Base-by-base conservation (phyloP, 2,329 filamentous ascomycete species). In the Beauveria rudraprayagi region DNA sequence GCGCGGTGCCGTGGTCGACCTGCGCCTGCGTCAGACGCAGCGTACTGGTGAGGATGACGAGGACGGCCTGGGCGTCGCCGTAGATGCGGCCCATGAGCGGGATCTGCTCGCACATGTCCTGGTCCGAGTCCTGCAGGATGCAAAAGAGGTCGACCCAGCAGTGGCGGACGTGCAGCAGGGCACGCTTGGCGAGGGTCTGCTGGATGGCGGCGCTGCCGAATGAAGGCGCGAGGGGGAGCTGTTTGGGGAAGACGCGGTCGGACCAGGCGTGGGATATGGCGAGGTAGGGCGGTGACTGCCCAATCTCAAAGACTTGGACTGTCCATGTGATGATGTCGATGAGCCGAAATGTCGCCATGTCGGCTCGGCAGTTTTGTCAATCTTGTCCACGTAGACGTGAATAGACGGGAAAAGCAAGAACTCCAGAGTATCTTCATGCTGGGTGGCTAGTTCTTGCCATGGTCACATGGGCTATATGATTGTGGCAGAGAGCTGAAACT, bases 61-160 rank as follows among this genome's bases (percentile, higher is more conserved):
- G 28, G 41, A 56, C 54, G 41, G 26, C 41, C 3, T 8, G 4
- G 41, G 54, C 54, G 41, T 56, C 54, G 41, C 54, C 41, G 26
- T 56, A 56, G n/a, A 56, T 56, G 43, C 9, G 28, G 28, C 54
- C 16, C 54, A 56, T 56, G 28, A 56, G 54, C n/a, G 54, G 54
- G 11, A 56, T 56, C 30, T 56, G 54, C 41, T 46, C 54, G 43
- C 54, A 56, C 28, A 56, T 47, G 28, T 56, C 54, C 11, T 56
- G 26, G 17, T 56, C 54, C 3, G 54, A 56, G 54, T 56, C 54
- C 30, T 56, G 54, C 1, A 56, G 5, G 54, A 56, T 56, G 54
- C 54, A 56, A 26, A 56, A 56, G 24, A 56, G 54, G 54, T 56
- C 54, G 54, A 56, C 24, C 54, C 54, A 56, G 41, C 54, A 56